Percentiles rank a stretch among this genome's conserved stretches.
phyloP scores from a whole-genome alignment of 805 yeast genomes.

The Brettanomyces sp. region DNA sequence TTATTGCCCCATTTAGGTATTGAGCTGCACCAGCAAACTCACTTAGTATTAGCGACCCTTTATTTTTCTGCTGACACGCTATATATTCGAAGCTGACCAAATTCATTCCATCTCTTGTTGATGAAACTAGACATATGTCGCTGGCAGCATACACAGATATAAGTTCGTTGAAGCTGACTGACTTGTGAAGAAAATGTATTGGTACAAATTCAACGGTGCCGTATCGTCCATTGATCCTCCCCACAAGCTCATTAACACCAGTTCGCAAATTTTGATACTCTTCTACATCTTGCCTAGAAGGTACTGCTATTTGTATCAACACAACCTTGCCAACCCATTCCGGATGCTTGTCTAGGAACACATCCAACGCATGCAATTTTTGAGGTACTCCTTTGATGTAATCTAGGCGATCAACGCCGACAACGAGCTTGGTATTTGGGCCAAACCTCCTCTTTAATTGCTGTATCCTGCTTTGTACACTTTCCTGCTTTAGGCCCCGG shows the following conservation, averaged over 20 bases:
- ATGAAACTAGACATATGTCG: conserved; percentile 86
- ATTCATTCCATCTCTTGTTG: conserved; percentile 98
- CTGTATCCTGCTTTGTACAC: conserved; percentile 57
- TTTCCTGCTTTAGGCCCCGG: conserved; percentile 57
- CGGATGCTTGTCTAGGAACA: conserved; percentile 84
- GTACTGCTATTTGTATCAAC: conserved; percentile 93
- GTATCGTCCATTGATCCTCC: conserved; percentile 90
- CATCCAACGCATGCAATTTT: conserved; percentile 91
- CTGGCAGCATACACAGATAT: conserved; percentile 77
- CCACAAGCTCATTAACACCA: conserved; percentile 91
- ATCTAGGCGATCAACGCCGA: conserved; percentile 94
- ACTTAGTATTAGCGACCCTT: conserved; percentile 80
- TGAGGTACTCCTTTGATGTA: conserved; percentile 98
- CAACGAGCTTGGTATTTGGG: conserved; percentile 72
- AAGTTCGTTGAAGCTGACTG: conserved; percentile 84
- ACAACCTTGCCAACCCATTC: conserved; percentile 98
- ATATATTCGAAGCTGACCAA: conserved; percentile 93
- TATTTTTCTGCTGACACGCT: conserved; percentile 77
- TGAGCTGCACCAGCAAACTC: conserved; percentile 99
- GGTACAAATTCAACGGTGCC: conserved; percentile 98
- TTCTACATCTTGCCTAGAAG: conserved; percentile 95
- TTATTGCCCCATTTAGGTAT: conserved; percentile 83
- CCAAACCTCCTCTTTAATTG: conserved; percentile 56
- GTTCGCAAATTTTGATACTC: conserved; percentile 92
- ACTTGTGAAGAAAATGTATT: conserved; percentile 90